A percentile compares a stretch with the other conserved stretches of the same genome.
These are phyloP conservation scores for Auriscalpium microsporum DNA, from an alignment of 768 basidiomycete genomes.

Conservation along the genomic window DNA sequence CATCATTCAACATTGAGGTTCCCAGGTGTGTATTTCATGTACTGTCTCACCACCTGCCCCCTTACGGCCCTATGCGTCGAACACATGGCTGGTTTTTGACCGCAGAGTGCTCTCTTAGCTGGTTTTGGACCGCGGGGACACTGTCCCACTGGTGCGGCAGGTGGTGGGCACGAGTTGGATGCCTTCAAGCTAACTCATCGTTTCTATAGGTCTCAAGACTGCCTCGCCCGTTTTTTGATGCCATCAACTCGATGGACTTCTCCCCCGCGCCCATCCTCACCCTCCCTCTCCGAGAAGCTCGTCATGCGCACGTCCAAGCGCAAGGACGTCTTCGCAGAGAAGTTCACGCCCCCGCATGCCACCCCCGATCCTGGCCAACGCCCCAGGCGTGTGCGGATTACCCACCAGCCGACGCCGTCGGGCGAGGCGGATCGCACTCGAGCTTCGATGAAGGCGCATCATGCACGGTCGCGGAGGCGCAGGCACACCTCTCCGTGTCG, in stretches of 20 bases:
- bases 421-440: constrained; percentile 52
- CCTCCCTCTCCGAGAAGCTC: constrained; percentile 65
- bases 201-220: constrained; percentile 54
- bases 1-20: no score
- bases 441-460: constrained; percentile 67
- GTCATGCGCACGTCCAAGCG: constrained; percentile 86
- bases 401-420: constrained; percentile 17
- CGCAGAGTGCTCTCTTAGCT: no score
- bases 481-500: not conserved
- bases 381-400: not conserved
- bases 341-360: constrained; percentile 36
- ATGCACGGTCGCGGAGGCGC: no score
- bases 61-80: no score
- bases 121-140: no score
- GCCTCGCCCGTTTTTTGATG: constrained; percentile 86
- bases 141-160: no score
- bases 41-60: no score
- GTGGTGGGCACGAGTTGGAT: no score
- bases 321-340: constrained; percentile 90
- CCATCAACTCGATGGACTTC: constrained; percentile 87
- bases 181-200: no score
- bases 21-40: no score
- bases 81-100: no score
- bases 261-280: constrained; percentile 70
- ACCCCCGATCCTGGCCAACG: constrained; percentile 5